These are phyloP conservation scores for Vicia villosa DNA, from an alignment of 306 rosid genomes.

Conservation along the genomic window DNA sequence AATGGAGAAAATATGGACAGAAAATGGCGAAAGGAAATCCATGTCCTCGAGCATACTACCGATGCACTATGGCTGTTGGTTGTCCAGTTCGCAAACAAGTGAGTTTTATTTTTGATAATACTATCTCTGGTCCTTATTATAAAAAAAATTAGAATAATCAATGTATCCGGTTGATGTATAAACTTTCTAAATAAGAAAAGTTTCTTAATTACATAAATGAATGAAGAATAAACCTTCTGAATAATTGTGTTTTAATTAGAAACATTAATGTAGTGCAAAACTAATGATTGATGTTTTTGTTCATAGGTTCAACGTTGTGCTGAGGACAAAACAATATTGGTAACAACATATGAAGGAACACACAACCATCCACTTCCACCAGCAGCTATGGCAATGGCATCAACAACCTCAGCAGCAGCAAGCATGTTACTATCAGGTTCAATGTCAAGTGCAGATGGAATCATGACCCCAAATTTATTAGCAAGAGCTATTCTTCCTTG, in stretches of 20 bases:
- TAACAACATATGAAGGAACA: constrained; percentile 90
- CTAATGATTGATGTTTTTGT: constrained; percentile 7
- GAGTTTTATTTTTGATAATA: constrained; percentile 11
- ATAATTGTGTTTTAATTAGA: no score
- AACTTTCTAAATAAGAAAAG: no score
- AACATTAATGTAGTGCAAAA: no score
- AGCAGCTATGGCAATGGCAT: constrained; percentile 96
- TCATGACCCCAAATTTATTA: constrained; percentile 80
- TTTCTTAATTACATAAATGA: not conserved
- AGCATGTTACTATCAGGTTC: constrained; percentile 89
- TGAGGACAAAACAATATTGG: constrained; percentile 72
- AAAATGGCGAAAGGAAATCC: constrained; percentile 98
- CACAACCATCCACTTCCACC: constrained; percentile 99
- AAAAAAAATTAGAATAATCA: no score
- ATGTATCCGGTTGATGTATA: no score
- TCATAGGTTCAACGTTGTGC: constrained; percentile 95
- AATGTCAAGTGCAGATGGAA: constrained; percentile 81
- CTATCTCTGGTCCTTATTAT: no score
- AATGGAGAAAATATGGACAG: constrained; percentile 97
- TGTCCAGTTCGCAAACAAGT: constrained; percentile 99
- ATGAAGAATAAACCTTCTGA: not conserved
- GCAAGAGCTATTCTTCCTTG: constrained; percentile 84
- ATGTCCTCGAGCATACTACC: constrained; percentile 92
- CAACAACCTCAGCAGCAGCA: constrained; percentile 88
- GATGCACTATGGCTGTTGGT: constrained; percentile 95